Evolutionary conservation across 1,139 yeast genomes (phyloP).

Genomic region (Yamadazyma sp.): DNA sequence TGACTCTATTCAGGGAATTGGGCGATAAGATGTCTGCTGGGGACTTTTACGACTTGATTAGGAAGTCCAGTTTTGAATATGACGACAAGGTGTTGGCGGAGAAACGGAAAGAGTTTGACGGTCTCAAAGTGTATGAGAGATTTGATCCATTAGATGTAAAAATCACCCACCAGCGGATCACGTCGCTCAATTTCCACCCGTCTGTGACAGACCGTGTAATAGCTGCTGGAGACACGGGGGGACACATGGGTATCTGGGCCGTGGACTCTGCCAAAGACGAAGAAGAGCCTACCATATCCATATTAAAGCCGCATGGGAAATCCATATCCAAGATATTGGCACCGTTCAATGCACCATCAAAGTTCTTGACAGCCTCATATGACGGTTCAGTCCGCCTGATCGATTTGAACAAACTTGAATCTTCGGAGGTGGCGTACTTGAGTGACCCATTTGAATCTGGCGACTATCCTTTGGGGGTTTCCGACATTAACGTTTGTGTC

Average conservation of each 20-base stretch:
- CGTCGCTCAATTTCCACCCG: slow-evolving; percentile 78
- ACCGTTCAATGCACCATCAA: slow-evolving; percentile 48
- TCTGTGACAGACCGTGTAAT: slow-evolving; percentile 59
- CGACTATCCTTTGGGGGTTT: slow-evolving; percentile 49
- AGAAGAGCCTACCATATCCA: slow-evolving; percentile 56
- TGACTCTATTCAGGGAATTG: slow-evolving; percentile 40
- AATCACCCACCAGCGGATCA: slow-evolving; percentile 70
- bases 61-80: slow-evolving; percentile 25
- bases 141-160: slow-evolving; percentile 73
- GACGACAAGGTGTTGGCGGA: slow-evolving; percentile 40
- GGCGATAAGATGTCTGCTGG: slow-evolving; percentile 71
- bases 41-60: slow-evolving; percentile 64
- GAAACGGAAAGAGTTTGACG: slow-evolving; percentile 53
- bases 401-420: slow-evolving; percentile 61
- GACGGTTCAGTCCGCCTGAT: slow-evolving; percentile 81
- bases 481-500: slow-evolving; percentile 56
- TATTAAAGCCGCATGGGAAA: slow-evolving; percentile 74
- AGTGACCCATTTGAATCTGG: slow-evolving; percentile 47
- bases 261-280: slow-evolving; percentile 39
- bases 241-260: slow-evolving; percentile 89
- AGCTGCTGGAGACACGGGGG: slow-evolving; percentile 84
- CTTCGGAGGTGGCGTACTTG: slow-evolving; percentile 57
- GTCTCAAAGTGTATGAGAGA: slow-evolving; percentile 49
- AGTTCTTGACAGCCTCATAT: slow-evolving; percentile 71
- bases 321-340: slow-evolving; percentile 65